A percentile compares a stretch with the other conserved stretches of the same genome.
Conservation (phyloP, 345 rosid species). For the Streptanthus diversifolius region DNA sequence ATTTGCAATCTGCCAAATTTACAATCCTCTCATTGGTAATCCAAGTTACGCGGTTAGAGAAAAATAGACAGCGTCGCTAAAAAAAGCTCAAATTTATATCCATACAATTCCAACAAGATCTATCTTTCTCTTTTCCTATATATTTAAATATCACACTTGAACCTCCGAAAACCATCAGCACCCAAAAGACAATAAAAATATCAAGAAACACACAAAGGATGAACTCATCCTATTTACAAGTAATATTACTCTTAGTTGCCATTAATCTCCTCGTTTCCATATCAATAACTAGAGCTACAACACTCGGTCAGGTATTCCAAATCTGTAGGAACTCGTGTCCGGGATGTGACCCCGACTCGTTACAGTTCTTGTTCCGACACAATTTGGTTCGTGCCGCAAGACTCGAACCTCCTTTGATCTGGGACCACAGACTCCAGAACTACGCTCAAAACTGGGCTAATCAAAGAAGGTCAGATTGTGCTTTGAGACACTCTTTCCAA, state of each 20-base stretch:
- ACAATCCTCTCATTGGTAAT: slow-evolving; percentile 1
- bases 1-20: slow-evolving; percentile 8
- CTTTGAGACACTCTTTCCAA: slow-evolving; percentile 57
- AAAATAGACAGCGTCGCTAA: slow-evolving; percentile 12
- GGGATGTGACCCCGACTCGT: slow-evolving; percentile 67
- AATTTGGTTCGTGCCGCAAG: slow-evolving; percentile 61
- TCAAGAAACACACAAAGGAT: slow-evolving; percentile 27
- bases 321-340: slow-evolving; percentile 57
- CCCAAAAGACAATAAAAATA: slow-evolving; percentile 17
- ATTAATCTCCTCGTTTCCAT: slow-evolving; percentile 12
- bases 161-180: slow-evolving; percentile 23
- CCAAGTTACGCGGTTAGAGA: slow-evolving; percentile 20
- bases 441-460: slow-evolving; percentile 84
- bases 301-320: slow-evolving; percentile 37
- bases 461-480: slow-evolving; percentile 60
- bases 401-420: slow-evolving; percentile 60
- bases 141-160: slow-evolving; percentile 18
- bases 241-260: slow-evolving; percentile 32
- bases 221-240: slow-evolving; percentile 33
- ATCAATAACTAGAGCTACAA: slow-evolving; percentile 16
- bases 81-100: slow-evolving; percentile 18
- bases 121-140: neutral
- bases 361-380: slow-evolving; percentile 65
- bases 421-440: slow-evolving; percentile 68
- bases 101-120: slow-evolving; percentile 14